A percentile compares a stretch with the other conserved stretches of the same genome.
These are phyloP conservation scores for Trichophyton simii DNA, from an alignment of 2,329 filamentous ascomycete genomes.

Conservation along the genomic window DNA sequence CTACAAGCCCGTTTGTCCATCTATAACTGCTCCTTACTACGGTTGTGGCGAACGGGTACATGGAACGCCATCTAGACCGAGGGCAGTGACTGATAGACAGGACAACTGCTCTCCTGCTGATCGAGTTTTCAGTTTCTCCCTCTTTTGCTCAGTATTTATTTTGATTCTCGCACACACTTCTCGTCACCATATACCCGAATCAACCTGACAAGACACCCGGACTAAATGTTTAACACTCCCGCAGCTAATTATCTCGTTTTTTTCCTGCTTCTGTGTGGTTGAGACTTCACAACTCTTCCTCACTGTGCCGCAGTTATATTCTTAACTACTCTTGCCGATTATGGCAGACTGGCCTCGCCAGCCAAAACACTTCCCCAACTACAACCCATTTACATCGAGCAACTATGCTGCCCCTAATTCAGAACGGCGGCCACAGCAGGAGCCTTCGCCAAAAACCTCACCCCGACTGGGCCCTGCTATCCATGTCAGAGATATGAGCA, in stretches of 20 bases:
- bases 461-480: neutral
- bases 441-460: neutral
- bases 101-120: neutral
- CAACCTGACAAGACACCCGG: neutral
- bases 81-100: neutral
- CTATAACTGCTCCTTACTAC: neutral
- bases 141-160: neutral
- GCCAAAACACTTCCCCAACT: neutral
- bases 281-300: neutral
- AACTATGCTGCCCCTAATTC: neutral
- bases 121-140: neutral
- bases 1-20: neutral
- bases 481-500: constrained; percentile 21
- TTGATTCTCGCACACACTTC: neutral
- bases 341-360: constrained; percentile 3
- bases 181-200: neutral
- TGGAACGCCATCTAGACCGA: constrained; percentile 1
- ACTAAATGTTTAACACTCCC: too few species aligned
- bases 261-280: neutral
- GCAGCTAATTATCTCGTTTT: neutral
- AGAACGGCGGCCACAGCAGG: neutral
- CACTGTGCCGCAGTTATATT: neutral
- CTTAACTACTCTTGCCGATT: neutral
- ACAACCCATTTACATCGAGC: neutral
- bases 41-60: constrained; percentile 1